phyloP scores from a whole-genome alignment of 2,329 filamentous ascomycete genomes.

The Plectosphaerella plurivora region DNA sequence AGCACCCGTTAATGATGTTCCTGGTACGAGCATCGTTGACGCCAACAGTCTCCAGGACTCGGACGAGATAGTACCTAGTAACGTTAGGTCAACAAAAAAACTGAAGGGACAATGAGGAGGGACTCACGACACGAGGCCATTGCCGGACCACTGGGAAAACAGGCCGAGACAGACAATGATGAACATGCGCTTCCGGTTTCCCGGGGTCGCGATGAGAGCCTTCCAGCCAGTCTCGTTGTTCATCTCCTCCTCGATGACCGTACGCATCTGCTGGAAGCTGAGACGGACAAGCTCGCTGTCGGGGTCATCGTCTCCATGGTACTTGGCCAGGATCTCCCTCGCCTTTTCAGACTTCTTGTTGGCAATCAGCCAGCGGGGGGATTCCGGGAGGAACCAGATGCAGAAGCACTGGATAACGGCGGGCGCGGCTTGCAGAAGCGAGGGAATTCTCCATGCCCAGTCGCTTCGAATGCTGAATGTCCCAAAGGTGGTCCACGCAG shows the following conservation, averaged over 20 bases:
- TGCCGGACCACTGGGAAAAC: conserved; percentile 22
- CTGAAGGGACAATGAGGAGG: conserved; percentile 30
- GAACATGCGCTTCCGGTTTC: conserved; percentile 20
- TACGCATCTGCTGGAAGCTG: conserved; percentile 33
- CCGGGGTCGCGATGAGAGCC: conserved; percentile 17
- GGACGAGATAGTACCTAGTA: conserved; percentile 31
- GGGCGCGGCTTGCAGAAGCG: conserved; percentile 42
- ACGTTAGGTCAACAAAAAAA: conserved; percentile 40
- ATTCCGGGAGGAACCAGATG: conserved; percentile 39
- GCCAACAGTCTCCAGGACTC: conserved; percentile 22
- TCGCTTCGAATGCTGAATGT: conserved; percentile 21
- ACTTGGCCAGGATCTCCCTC: conserved; percentile 8
- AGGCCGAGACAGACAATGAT: conserved; percentile 16
- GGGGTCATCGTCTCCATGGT: conserved; percentile 24
- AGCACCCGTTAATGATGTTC: conserved; percentile 33
- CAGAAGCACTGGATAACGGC: conserved; percentile 45
- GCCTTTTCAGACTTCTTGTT: conserved; percentile 3
- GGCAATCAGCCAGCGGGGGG: conserved; percentile 19
- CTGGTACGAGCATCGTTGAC: conserved; percentile 28
- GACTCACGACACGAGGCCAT: conserved; percentile 20
- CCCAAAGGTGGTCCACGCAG: conserved; percentile 34
- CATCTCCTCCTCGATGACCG: conserved; percentile 11
- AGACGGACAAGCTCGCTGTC: conserved; percentile 31
- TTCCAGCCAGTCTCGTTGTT: conserved; percentile 6
- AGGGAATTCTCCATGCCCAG: conserved; percentile 55